Base-by-base conservation (phyloP, 108 stramenopile genomes). In the Asterionellopsis glacialis region DNA sequence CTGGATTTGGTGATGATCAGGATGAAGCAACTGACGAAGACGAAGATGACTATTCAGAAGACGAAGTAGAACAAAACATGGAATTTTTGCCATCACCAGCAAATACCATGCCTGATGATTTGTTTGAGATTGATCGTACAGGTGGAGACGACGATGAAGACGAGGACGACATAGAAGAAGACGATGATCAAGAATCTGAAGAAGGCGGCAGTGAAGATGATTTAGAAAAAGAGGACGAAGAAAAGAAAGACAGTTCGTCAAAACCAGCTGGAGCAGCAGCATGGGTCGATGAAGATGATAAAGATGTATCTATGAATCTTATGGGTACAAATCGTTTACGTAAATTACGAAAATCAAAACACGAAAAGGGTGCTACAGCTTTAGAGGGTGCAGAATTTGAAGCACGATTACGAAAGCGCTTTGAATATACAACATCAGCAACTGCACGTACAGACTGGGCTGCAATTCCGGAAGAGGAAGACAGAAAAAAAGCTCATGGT, bases 361-460 rank as follows among this genome's bases (percentile, higher is more conserved):
- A 67, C 39, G 81, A 86, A 61, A 58, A 69, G 5, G 73, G 72
- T 55, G 79, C 81, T 0, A 28, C 68, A 40, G 79, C 80, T n/a
- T 59, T 85, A 55, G 58, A 49, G 22, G 67, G 61, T 12, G 39
- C 45, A 11, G 82, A 88, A 38, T 74, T 87, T 52, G 84, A 91
- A 75, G 38, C 75, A 26, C 80, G 84, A 21, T 54, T 91, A 51
- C 69, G 90, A 62, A 60, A 88, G 41, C 73, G 85, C 49, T 91
- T 84, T 53, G 59, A 88, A 42, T 55, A 65, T 23, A 84, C 90
- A 0, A 55, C 82, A 11, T 69, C 66, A 33, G 61, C 75, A 33
- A 75, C 83, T 0, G 82, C 86, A 26, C 62, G 74, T 14, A 89
- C 85, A 6, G 75, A 87, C 50, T 92, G 87, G 91, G 91, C 87